Evolutionary conservation across 768 basidiomycete genomes (phyloP).

Genomic region (Lentinula raphanica): DNA sequence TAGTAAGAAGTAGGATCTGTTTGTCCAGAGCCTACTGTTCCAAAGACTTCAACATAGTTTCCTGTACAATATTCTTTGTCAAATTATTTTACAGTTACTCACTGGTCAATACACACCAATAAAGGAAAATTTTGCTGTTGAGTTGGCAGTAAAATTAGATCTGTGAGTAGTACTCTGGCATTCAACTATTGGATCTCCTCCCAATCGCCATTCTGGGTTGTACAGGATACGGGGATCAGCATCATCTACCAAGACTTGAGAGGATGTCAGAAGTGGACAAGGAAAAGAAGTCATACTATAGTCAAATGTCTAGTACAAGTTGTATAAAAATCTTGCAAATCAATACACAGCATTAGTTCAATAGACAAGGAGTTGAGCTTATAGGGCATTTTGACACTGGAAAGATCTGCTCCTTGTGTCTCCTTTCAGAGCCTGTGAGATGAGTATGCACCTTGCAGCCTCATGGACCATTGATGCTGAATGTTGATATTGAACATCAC

Average conservation of each 20-base stretch:
- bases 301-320: too few relatives aligned
- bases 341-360: too few relatives aligned
- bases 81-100: neutral
- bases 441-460: too few relatives aligned
- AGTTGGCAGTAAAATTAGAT: neutral
- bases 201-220: neutral
- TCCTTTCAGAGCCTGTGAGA: too few relatives aligned
- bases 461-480: too few relatives aligned
- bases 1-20: neutral
- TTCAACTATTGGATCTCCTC: neutral
- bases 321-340: too few relatives aligned
- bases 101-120: neutral
- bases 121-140: neutral
- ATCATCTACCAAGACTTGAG: too few relatives aligned
- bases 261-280: too few relatives aligned
- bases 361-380: too few relatives aligned
- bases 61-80: neutral
- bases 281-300: neutral
- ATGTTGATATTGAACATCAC: too few relatives aligned
- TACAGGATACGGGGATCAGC: neutral
- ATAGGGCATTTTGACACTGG: too few relatives aligned
- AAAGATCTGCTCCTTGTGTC: too few relatives aligned
- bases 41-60: neutral
- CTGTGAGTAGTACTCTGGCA: neutral
- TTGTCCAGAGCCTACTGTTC: neutral